Evolutionary conservation across 768 basidiomycete genomes (phyloP), one percentile per base, ranked within the genome.

Genomic region (Coprinopsis cinerea): DNA sequence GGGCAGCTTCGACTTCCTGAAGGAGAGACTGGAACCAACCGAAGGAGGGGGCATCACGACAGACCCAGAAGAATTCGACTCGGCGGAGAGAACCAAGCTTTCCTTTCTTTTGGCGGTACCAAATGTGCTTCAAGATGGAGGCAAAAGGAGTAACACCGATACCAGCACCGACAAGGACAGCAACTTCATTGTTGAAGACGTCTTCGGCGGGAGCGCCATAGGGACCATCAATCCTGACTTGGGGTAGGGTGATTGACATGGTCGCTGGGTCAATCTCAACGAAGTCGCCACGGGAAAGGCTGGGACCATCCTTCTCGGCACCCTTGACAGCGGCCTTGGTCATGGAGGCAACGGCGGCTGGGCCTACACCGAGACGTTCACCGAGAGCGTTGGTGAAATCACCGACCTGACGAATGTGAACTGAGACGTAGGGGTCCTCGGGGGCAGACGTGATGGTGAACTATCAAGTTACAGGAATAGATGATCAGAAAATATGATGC

Each of bases 81-180:
- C 88, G 81, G 46, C 85, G 83, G 49, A 97, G 81, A 25, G 83
- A 78, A 26, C 89, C 88, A 28, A 94, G 71, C 51, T 79, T 76
- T 35, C 85, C 84, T 49, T 75, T 77, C 69, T 81, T 83, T 66
- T 94, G 92, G 57, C 82, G 81, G 71, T 95, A 94, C 92, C 92
- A 94, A 53, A 97, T 90, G 62, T 96, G 88, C 70, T 93, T 94
- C 56, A 97, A 73, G 59, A 97, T 94, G 17, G 89, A 91, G 0
- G 92, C 92, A 60, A 95, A 97, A 0, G 93, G 93, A 11, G 94
- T 95, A 36, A 97, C 91, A 68, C 92, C 93, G 56, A 97, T 96
- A 69, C 93, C 93, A 53, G 90, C 92, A 54, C 92, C 92, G 54
- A 97, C 78, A 48, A 97, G 75, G n/a, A 97, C 75, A 34, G 91